Evolutionary conservation across 164 flowering plant genomes (phyloP), one percentile per base, ranked within the genome.

Genomic region (Hamamelis virginiana): DNA sequence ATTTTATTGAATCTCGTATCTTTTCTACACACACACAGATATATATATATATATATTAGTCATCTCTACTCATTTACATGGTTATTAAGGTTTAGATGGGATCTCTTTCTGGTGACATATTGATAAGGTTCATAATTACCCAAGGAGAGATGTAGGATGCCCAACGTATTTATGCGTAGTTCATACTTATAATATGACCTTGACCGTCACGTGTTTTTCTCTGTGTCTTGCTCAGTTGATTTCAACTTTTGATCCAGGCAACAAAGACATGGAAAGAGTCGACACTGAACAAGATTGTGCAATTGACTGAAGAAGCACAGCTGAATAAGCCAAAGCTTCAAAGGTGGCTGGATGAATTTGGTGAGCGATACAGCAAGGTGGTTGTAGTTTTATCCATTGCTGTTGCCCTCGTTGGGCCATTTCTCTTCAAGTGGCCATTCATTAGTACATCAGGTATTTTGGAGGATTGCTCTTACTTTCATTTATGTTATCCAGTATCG

Each of bases 301-400:
- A 91, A 69, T 74, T 95, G 80, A 91, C 98, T 56, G 97, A 92
- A 82, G 96, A 92, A 85, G 99, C 98, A 60, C 98, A 89, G 19
- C 83, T 80, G 53, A 92, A 84, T 71, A 95, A 90, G 69, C 99
- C 99, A 64, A 91, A 85, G 78, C 92, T 95, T 67, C 98, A 95
- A 74, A 84, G 99, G 76, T 95, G 99, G 99, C 81, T 95, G 67
- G 98, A 95, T 83, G 95, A 92, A 71, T 95, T 95, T 89, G 99
- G 99, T 18, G 99, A 91, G 71, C 79, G 55, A 19, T 95, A 95
- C 82, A 92, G 98, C 83, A 85, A 86, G 85, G 88, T 89, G 70
- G 99, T 95, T 73, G 87, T 95, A 51, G 78, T 85, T 70, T 72
- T 91, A 56, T 95, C 99, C 65, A 74, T 86, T 64, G 86, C 85